A percentile compares a stretch with the other conserved stretches of the same genome.
phyloP scores from a whole-genome alignment of 345 rosid genomes.

The Populus deltoides region DNA sequence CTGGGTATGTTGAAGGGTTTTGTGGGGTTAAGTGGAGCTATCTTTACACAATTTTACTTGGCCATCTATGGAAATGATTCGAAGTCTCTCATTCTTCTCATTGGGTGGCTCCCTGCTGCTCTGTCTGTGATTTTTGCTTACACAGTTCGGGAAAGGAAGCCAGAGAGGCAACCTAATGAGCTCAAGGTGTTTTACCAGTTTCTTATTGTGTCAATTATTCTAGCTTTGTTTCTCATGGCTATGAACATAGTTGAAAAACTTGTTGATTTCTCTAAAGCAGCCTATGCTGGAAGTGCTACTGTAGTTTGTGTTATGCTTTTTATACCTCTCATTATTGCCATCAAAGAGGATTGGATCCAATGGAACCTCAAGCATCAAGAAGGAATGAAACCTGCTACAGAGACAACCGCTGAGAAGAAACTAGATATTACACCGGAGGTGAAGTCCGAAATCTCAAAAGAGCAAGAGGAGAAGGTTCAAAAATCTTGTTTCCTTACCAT shows the following conservation, averaged over 20 bases:
- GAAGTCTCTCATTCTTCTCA: slow-evolving; percentile 64
- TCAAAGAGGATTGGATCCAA: slow-evolving; percentile 54
- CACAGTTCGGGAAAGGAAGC: slow-evolving; percentile 51
- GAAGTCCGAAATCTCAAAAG: neutral
- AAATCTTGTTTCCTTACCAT: slow-evolving; percentile 52
- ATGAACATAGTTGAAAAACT: slow-evolving; percentile 53
- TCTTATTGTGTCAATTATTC: slow-evolving; percentile 49
- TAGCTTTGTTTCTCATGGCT: slow-evolving; percentile 76
- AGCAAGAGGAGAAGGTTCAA: slow-evolving; percentile 13
- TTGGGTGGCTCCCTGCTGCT: slow-evolving; percentile 84
- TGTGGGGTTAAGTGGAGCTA: slow-evolving; percentile 81
- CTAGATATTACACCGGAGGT: neutral
- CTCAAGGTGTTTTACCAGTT: slow-evolving; percentile 55
- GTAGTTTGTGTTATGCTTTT: slow-evolving; percentile 52
- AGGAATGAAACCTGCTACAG: slow-evolving; percentile 20
- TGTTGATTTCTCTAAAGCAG: slow-evolving; percentile 47
- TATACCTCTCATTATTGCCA: slow-evolving; percentile 53
- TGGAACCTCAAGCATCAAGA: slow-evolving; percentile 52
- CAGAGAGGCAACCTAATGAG: slow-evolving; percentile 56
- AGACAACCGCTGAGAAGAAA: slow-evolving; percentile 18
- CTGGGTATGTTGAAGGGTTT: slow-evolving; percentile 79
- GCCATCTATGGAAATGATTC: slow-evolving; percentile 80
- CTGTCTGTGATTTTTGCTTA: slow-evolving; percentile 66
- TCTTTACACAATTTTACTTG: slow-evolving; percentile 72
- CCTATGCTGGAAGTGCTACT: slow-evolving; percentile 46